Evolutionary conservation across 2,329 filamentous ascomycete genomes (phyloP).

Genomic region (Trichothecium sympodiale): DNA sequence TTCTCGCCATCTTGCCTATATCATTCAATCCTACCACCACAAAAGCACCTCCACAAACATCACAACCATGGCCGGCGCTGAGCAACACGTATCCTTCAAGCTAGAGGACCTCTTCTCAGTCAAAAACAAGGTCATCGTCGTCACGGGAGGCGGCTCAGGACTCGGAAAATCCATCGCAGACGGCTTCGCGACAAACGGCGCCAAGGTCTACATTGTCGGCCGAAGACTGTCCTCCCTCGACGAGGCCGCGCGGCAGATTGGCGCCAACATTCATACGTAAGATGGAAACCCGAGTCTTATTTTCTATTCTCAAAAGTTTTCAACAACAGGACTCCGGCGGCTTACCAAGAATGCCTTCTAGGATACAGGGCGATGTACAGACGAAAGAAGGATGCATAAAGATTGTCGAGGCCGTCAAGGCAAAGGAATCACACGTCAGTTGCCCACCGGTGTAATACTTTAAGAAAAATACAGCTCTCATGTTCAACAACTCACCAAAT

Average conservation of each 20-base stretch:
- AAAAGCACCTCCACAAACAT: too few species aligned
- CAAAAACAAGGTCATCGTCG: conserved; percentile 25
- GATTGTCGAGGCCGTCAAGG: conserved; percentile 10
- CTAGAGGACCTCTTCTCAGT: conserved; percentile 23
- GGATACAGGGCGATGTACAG: conserved; percentile 15
- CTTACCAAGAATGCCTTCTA: too few species aligned
- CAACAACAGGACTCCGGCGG: not conserved
- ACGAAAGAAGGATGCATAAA: conserved; percentile 13
- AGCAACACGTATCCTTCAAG: conserved; percentile 13
- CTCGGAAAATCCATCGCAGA: conserved; percentile 32
- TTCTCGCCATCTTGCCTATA: too few species aligned
- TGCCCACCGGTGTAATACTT: not conserved
- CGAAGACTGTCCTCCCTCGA: conserved; percentile 29
- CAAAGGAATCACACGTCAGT: conserved; percentile 11
- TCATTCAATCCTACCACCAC: too few species aligned
- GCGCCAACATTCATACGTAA: conserved; percentile 11
- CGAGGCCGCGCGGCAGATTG: conserved; percentile 14
- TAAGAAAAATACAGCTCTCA: not conserved
- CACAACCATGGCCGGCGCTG: conserved; percentile 3
- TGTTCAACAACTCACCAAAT: not conserved
- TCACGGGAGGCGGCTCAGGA: conserved; percentile 33
- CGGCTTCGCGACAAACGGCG: conserved; percentile 30
- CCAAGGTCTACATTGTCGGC: conserved; percentile 32
- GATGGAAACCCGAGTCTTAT: not conserved
- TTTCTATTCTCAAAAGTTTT: too few species aligned